Conservation (phyloP, 2,329 filamentous ascomycete species). For the Trichoderma atroviride region DNA sequence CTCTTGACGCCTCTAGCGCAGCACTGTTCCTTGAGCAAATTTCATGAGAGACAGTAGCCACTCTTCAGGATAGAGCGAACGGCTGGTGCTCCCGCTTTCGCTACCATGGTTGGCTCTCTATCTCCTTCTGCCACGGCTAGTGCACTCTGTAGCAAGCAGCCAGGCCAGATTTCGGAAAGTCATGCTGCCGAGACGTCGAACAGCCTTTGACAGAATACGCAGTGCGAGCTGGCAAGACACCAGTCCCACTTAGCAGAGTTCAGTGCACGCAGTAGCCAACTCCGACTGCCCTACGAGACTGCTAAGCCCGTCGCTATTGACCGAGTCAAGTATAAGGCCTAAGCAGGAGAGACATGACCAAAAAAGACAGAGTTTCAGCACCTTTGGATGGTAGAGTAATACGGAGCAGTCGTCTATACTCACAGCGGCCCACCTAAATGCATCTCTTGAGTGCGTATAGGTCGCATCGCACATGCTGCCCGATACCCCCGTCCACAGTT, state of each 20-base stretch:
- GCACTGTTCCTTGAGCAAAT: background rate
- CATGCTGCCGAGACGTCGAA: background rate
- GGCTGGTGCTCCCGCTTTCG: background rate
- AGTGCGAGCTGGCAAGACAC: background rate
- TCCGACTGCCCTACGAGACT: background rate
- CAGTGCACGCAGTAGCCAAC: background rate
- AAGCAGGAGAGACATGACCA: background rate
- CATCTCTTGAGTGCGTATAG: background rate
- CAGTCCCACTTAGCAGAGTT: conserved; percentile 7
- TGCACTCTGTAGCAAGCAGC: background rate
- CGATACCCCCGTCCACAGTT: conserved; percentile 4
- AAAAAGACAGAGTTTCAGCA: background rate
- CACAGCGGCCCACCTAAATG: background rate
- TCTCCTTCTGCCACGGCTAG: background rate
- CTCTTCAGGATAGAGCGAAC: background rate
- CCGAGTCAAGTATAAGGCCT: conserved; percentile 4
- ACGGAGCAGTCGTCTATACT: background rate
- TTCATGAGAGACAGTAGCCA: background rate
- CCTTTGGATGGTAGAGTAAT: background rate
- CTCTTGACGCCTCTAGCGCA: conserved; percentile 20
- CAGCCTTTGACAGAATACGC: background rate
- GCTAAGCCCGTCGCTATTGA: background rate
- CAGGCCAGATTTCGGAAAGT: background rate
- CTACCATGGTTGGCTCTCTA: background rate
- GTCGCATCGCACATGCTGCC: conserved; percentile 7